Evolutionary conservation across 768 basidiomycete genomes (phyloP).

Genomic region (Panellus pusillus): DNA sequence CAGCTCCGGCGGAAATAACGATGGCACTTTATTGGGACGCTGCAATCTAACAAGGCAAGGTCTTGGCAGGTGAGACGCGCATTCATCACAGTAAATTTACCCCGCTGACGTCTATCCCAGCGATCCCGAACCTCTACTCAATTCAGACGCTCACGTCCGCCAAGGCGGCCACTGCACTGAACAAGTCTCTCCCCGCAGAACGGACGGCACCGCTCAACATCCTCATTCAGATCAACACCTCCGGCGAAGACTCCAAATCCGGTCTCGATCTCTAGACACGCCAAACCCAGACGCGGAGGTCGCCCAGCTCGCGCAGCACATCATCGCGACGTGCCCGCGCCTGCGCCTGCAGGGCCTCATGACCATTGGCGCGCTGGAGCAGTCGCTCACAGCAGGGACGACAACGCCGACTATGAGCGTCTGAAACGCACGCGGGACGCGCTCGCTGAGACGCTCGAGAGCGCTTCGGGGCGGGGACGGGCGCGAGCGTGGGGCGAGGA

Average conservation of each 20-base stretch:
- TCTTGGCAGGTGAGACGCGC: constrained; percentile 65
- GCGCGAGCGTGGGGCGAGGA: constrained; percentile 49
- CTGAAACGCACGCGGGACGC: constrained; percentile 64
- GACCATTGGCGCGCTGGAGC: constrained; percentile 89
- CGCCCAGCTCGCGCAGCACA: constrained; percentile 62
- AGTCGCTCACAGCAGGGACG: constrained; percentile 56
- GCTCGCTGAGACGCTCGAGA: constrained; percentile 40
- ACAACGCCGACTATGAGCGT: constrained; percentile 70
- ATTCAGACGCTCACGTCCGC: constrained; percentile 84
- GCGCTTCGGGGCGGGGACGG: constrained; percentile 33
- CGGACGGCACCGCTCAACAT: constrained; percentile 69
- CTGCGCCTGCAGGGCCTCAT: constrained; percentile 85
- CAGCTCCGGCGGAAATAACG: constrained; percentile 85
- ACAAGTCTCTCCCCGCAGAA: constrained; percentile 65
- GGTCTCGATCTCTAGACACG: constrained; percentile 63
- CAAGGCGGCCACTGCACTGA: constrained; percentile 78
- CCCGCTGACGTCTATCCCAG: constrained; percentile 40
- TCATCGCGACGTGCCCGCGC: constrained; percentile 71
- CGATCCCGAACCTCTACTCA: constrained; percentile 82
- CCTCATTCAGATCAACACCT: constrained; percentile 93
- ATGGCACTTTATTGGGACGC: constrained; percentile 96
- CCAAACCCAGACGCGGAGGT: constrained; percentile 49
- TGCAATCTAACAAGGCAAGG: constrained; percentile 93
- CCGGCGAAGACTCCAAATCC: constrained; percentile 88
- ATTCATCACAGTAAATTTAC: not conserved